A percentile compares a stretch with the other conserved stretches of the same genome.
These are phyloP conservation scores for Neonectria magnoliae DNA, from an alignment of 2,329 filamentous ascomycete genomes.

Conservation along the genomic window DNA sequence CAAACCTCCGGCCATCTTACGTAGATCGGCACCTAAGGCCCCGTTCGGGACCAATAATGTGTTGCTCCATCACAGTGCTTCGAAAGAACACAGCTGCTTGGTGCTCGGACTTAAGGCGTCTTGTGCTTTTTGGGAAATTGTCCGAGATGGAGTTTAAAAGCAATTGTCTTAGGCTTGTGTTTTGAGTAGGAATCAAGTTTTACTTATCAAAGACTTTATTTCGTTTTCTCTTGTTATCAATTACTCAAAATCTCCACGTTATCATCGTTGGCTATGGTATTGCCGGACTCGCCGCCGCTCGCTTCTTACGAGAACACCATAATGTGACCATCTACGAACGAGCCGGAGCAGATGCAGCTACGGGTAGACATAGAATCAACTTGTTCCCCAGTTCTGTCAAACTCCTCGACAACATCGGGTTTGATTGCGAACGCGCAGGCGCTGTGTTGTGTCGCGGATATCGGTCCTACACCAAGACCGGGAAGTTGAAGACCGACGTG, in stretches of 20 bases:
- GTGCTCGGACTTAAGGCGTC: neutral
- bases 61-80: neutral
- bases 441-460: conserved; percentile 6
- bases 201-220: no score
- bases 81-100: neutral
- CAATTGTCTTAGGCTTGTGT: no score
- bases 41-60: neutral
- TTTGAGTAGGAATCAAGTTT: neutral
- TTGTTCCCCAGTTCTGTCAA: conserved; percentile 19
- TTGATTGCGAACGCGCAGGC: conserved; percentile 3
- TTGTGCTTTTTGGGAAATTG: neutral
- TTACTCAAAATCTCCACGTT: conserved; percentile 9
- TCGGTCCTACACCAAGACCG: conserved; percentile 7
- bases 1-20: neutral
- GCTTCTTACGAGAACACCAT: conserved; percentile 15
- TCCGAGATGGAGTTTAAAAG: neutral
- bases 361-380: conserved; percentile 18
- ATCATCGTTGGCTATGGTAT: conserved; percentile 17
- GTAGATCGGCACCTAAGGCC: neutral
- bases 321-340: conserved; percentile 17
- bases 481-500: conserved; percentile 10
- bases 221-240: no score
- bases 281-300: conserved; percentile 9
- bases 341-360: conserved; percentile 11
- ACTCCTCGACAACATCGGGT: conserved; percentile 10